Evolutionary conservation across 257 asterid genomes (phyloP).

Genomic region (Anisodus tanguticus): DNA sequence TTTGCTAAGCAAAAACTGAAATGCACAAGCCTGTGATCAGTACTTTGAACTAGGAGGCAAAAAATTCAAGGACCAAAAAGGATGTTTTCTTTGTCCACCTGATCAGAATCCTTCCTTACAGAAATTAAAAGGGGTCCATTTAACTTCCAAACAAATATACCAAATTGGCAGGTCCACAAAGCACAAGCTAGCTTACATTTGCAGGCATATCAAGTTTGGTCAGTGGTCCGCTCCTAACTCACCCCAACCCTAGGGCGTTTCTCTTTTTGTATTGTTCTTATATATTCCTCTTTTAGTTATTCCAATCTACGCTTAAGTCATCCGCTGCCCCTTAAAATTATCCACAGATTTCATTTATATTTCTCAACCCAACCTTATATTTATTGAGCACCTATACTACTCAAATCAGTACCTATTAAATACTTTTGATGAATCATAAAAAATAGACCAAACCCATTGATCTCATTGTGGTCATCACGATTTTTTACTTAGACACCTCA

Average conservation of each 20-base stretch:
- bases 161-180: not conserved
- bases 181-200: not conserved
- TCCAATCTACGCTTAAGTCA: too few relatives aligned
- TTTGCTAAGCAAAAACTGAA: not conserved
- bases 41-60: not conserved
- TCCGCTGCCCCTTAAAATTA: too few relatives aligned
- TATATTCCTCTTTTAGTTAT: not conserved
- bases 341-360: too few relatives aligned
- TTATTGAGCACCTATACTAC: too few relatives aligned
- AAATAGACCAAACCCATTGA: too few relatives aligned
- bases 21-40: not conserved
- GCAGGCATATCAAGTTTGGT: slow-evolving; percentile 9
- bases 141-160: not conserved
- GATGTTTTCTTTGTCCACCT: not conserved
- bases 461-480: too few relatives aligned
- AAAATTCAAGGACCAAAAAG: not conserved
- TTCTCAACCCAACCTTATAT: too few relatives aligned
- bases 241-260: slow-evolving; percentile 3
- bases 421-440: too few relatives aligned
- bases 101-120: not conserved
- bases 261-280: not conserved
- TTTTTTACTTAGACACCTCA: too few relatives aligned
- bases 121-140: not conserved
- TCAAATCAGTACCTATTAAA: too few relatives aligned
- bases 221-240: not conserved